These are phyloP conservation scores for Austroboletus festivus DNA, from an alignment of 768 basidiomycete species.

Conservation along the genomic window DNA sequence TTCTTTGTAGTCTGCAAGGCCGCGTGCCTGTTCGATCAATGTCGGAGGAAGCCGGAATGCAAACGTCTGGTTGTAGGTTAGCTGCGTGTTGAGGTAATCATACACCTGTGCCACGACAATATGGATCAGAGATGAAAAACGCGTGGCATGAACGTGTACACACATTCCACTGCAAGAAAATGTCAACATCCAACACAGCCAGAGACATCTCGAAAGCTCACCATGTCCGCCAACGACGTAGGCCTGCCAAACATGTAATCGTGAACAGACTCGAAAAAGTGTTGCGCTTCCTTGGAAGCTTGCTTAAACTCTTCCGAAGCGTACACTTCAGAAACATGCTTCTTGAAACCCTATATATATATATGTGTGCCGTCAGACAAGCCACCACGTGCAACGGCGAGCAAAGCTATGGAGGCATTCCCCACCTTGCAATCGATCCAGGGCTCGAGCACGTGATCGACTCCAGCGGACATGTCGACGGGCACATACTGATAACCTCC, in stretches of 20 bases:
- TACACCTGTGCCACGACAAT: slow-evolving; percentile 50
- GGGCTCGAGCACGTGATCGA: slow-evolving; percentile 76
- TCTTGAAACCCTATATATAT: slow-evolving; percentile 67
- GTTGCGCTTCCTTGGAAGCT: slow-evolving; percentile 49
- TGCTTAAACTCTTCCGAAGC: slow-evolving; percentile 61
- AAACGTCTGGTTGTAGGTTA: slow-evolving; percentile 79
- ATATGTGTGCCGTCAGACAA: slow-evolving; percentile 4
- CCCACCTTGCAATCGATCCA: slow-evolving; percentile 64
- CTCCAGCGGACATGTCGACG: slow-evolving; percentile 51
- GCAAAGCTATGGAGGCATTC: no score
- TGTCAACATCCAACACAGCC: neutral
- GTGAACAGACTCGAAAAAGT: slow-evolving; percentile 61
- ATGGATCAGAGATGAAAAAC: slow-evolving; percentile 17
- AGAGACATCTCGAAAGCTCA: slow-evolving; percentile 34
- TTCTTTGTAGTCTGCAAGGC: slow-evolving; percentile 76
- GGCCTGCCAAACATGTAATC: slow-evolving; percentile 72
- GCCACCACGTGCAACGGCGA: slow-evolving; percentile 38
- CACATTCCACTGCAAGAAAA: slow-evolving; percentile 65
- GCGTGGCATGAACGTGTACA: slow-evolving; percentile 23
- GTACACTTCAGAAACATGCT: slow-evolving; percentile 62
- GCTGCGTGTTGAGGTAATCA: slow-evolving; percentile 76
- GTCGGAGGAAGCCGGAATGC: slow-evolving; percentile 73
- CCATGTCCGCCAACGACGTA: slow-evolving; percentile 60
- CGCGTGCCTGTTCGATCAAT: slow-evolving; percentile 68
- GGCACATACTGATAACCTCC: slow-evolving; percentile 87